A percentile compares a stretch with the other conserved stretches of the same genome.
phyloP scores from a whole-genome alignment of 2,329 filamentous ascomycete genomes.

The Fusarium dimerum region DNA sequence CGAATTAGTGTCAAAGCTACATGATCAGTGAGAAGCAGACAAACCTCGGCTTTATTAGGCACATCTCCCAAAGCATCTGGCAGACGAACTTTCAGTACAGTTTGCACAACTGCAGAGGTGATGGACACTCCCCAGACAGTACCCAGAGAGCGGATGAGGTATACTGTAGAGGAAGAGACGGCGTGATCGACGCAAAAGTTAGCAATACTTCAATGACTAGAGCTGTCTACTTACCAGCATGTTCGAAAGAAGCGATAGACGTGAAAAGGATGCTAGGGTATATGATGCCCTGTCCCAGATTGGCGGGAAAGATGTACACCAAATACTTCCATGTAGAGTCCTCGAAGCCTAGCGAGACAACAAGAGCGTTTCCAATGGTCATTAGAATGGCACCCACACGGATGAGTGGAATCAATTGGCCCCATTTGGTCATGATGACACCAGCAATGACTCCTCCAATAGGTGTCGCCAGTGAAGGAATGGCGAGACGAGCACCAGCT shows the following conservation, averaged over 20 bases:
- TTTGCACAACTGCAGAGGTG: constrained; percentile 64
- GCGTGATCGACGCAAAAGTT: constrained; percentile 52
- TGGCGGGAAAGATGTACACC: constrained; percentile 58
- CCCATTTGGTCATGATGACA: constrained; percentile 59
- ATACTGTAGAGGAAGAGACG: constrained; percentile 62
- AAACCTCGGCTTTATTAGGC: constrained; percentile 59
- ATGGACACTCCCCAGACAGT: constrained; percentile 66
- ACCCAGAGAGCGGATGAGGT: constrained; percentile 63
- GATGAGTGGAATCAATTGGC: constrained; percentile 52
- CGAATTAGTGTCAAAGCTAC: background rate
- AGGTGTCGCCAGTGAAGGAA: constrained; percentile 62
- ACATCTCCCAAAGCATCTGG: constrained; percentile 54
- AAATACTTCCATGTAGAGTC: constrained; percentile 57
- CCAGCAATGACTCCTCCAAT: constrained; percentile 58
- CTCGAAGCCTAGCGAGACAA: constrained; percentile 49
- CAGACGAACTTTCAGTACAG: constrained; percentile 56
- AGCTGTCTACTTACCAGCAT: constrained; percentile 47
- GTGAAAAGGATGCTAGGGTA: constrained; percentile 63
- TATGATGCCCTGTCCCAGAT: constrained; percentile 60
- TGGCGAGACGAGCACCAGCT: constrained; percentile 64
- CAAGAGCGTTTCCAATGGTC: constrained; percentile 53
- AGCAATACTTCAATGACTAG: background rate
- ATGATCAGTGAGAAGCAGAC: constrained; percentile 30
- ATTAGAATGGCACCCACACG: constrained; percentile 53
- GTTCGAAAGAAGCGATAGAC: constrained; percentile 62